Base-by-base conservation (phyloP, 2,329 filamentous ascomycete species). In the Botrytis cinerea region DNA sequence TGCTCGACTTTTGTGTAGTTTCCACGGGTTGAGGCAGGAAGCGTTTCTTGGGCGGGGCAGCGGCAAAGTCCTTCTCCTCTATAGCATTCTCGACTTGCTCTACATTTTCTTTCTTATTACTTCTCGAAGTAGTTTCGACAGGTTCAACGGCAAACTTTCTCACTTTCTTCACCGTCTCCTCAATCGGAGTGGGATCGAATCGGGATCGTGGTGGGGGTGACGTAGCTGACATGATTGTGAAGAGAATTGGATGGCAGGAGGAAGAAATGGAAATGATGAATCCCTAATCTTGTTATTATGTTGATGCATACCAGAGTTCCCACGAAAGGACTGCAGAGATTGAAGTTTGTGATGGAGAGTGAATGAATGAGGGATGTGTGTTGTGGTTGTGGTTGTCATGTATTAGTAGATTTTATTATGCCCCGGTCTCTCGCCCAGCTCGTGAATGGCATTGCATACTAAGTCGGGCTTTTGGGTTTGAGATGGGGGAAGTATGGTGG, bases 21-120 rank as follows among this genome's bases (percentile, higher is more conserved):
- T 94, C 92, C 76, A 94, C 88, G 25, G 91, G 91, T 72, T 92
- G 87, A 48, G 91, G 91, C 60, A 84, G 86, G 83, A 93, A 93
- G 78, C 89, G 89, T 79, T 88, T 85, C 76, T 85, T 85, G 69
- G 85, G 82, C 77, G 83, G 82, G 64, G 48, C 48, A 48, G 48
- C 32, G 64, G 75, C 74, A 70, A 76, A 73, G 59, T 80, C 77
- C 69, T 75, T 77, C 70, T 74, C 76, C 22, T 75, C 74, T 59
- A 82, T 81, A 35, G 72, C 67, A 61, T 79, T 73, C 12, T 78
- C 76, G 22, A 70, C 57, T 16, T 69, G 64, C 25, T 74, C 71
- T 14, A 61, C 57, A 16, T 79, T 77, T 54, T 79, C 78, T 73
- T 81, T 80, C 74, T 80, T 81, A 54, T 79, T 84, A 71, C 81